Conservation (phyloP, 139 green algal species). For the Chlamydomonas applanata region DNA sequence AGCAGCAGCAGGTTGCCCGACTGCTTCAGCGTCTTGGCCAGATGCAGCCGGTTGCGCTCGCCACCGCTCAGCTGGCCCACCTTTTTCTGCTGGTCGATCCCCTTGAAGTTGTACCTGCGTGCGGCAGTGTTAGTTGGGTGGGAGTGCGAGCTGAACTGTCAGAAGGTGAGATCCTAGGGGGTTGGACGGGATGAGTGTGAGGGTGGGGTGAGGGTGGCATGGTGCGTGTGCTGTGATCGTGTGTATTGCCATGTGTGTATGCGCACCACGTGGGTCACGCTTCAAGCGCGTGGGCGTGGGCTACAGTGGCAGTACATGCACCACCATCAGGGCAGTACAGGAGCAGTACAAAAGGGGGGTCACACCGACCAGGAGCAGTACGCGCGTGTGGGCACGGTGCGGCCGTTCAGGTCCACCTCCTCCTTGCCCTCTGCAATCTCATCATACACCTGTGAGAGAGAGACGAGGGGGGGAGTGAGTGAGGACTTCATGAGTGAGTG, state of each 20-base stretch:
- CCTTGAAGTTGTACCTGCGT: constrained; percentile 78
- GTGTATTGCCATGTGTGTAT: too few relatives aligned
- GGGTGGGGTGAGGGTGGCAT: too few relatives aligned
- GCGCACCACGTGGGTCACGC: too few relatives aligned
- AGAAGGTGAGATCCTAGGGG: too few relatives aligned
- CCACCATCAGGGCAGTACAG: too few relatives aligned
- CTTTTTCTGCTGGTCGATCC: constrained; percentile 76
- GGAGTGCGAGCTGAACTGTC: too few relatives aligned
- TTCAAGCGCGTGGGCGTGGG: too few relatives aligned
- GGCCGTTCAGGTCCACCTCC: constrained; percentile 60
- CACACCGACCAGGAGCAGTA: constrained; percentile 70
- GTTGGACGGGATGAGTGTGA: too few relatives aligned
- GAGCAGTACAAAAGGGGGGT: too few relatives aligned
- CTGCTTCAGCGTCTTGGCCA: constrained; percentile 71
- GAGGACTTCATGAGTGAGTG: too few relatives aligned
- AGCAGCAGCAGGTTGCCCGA: constrained; percentile 83
- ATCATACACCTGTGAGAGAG: constrained; percentile 52
- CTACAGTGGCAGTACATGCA: too few relatives aligned
- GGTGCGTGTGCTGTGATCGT: too few relatives aligned
- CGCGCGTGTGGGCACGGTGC: constrained; percentile 57
- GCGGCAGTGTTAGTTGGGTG: neutral
- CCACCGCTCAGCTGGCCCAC: constrained; percentile 50
- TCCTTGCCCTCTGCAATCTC: constrained; percentile 41
- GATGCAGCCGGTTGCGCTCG: constrained; percentile 82
- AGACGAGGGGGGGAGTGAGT: neutral